Evolutionary conservation across 768 basidiomycete species (phyloP), one percentile per base, ranked within the genome.

Genomic region (Russula lepida): DNA sequence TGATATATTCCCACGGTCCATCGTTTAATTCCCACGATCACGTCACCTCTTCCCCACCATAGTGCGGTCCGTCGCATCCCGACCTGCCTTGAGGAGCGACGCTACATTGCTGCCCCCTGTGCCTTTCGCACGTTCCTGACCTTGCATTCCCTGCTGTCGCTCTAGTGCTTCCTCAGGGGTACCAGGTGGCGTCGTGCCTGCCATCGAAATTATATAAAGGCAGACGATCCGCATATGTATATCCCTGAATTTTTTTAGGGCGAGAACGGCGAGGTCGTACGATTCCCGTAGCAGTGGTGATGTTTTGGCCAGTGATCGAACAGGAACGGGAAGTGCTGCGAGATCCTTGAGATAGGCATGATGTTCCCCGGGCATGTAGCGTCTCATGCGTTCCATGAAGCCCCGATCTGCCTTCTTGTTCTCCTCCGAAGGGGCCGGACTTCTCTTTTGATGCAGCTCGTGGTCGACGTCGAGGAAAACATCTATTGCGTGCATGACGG

Each of bases 311-410:
- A 85, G 73, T 39, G 83, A 79, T 25, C 89, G 83, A 54, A 92
- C 68, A 23, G 84, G 77, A n/a, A 75, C 84, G 15, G 83, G 80
- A 55, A 79, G 76, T 13, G 77, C 73, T 2, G 81, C 76, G 39
- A 98, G 80, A 67, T 84, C 81, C 25, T 74, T 72, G 57, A 98
- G 81, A 75, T 93, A 98, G 49, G 86, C 84, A 46, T 90, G 85
- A 74, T 98, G 95, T 56, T 81, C 82, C 15, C 88, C 88, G 0
- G 95, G 95, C 95, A 98, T 98, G 74, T 98, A 98, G 23, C 83
- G 81, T 59, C 90, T 77, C 94, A 97, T 97, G 51, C 92, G 81
- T 60, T 88, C 85, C 86, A 98, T 93, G 76, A 98, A 98, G 0
- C 85, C 82, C 39, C 74, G 78, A 72, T 82, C 90, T 43, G 79